A percentile compares a stretch with the other conserved stretches of the same genome.
These are phyloP conservation scores for Ceratobasidium sp. DNA, from an alignment of 1,284 basidiomycete species.

Conservation along the genomic window DNA sequence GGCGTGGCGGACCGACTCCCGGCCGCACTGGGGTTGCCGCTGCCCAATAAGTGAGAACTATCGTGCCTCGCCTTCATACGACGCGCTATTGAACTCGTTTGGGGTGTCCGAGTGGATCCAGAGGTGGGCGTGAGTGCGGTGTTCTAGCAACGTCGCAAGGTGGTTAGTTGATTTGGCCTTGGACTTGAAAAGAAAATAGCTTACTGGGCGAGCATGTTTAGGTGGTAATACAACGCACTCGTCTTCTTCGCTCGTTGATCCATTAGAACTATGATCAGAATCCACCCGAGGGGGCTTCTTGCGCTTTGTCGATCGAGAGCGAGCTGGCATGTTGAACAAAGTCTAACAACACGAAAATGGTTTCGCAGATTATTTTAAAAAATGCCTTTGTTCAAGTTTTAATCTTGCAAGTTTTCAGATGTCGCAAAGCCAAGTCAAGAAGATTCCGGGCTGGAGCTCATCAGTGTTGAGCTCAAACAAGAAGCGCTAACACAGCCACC, in stretches of 20 bases:
- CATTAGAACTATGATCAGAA: conserved; percentile 31
- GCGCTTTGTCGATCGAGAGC: conserved; percentile 40
- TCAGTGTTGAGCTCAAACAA: conserved; percentile 25
- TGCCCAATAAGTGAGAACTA: not conserved
- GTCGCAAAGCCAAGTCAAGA: conserved; percentile 11
- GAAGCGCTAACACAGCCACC: conserved; percentile 7
- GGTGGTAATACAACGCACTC: not conserved
- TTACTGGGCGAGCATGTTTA: conserved; percentile 29
- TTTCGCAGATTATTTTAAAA: not conserved
- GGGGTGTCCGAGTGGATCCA: conserved; percentile 16
- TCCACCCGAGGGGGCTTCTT: conserved; percentile 38
- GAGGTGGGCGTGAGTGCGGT: conserved; percentile 15
- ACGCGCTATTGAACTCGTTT: conserved; percentile 26
- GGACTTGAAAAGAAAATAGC: not conserved
- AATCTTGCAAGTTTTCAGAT: not conserved
- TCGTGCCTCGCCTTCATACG: conserved; percentile 30
- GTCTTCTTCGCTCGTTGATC: conserved; percentile 11
- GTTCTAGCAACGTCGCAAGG: not conserved
- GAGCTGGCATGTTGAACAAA: conserved; percentile 1
- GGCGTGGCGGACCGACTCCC: conserved; percentile 28
- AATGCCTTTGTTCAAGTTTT: not conserved
- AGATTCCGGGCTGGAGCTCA: not conserved
- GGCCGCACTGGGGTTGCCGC: not conserved
- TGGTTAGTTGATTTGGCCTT: not conserved
- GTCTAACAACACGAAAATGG: not conserved